Conservation (phyloP, 305 asterid species). For the Rubia occidens region DNA sequence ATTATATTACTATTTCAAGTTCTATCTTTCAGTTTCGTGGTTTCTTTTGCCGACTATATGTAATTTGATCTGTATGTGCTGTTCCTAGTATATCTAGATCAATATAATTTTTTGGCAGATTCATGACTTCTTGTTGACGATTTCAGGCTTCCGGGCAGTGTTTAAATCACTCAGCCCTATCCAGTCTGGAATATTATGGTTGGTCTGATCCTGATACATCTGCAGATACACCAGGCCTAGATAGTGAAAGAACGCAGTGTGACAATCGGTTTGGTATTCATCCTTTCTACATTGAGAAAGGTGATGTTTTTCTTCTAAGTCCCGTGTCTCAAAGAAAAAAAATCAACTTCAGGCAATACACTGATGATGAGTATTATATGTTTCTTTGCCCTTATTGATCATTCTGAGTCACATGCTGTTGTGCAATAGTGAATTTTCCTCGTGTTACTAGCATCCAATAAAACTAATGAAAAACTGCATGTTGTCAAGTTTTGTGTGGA, state of each 20-base stretch:
- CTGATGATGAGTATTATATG: background rate
- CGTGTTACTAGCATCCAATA: background rate
- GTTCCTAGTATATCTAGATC: background rate
- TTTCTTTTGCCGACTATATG: background rate
- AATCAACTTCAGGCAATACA: background rate
- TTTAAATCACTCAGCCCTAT: conserved; percentile 40
- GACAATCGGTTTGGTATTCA: conserved; percentile 70
- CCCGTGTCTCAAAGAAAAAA: background rate
- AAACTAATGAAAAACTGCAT: background rate
- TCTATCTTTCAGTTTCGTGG: background rate
- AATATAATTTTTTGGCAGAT: background rate
- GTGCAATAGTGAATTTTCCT: background rate
- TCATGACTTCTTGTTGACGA: conserved; percentile 6
- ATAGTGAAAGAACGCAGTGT: conserved; percentile 48
- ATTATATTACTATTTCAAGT: conserved; percentile 1
- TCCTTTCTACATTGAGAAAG: conserved; percentile 89
- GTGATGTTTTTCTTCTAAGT: conserved; percentile 23
- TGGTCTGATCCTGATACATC: conserved; percentile 55
- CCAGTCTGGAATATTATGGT: conserved; percentile 51
- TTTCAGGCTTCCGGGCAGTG: conserved; percentile 44
- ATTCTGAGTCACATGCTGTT: background rate
- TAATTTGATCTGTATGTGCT: background rate
- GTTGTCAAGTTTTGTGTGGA: background rate
- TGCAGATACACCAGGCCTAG: conserved; percentile 28
- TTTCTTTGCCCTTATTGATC: background rate